phyloP scores from a whole-genome alignment of 345 rosid genomes.

The Pugionium dolabratum region DNA sequence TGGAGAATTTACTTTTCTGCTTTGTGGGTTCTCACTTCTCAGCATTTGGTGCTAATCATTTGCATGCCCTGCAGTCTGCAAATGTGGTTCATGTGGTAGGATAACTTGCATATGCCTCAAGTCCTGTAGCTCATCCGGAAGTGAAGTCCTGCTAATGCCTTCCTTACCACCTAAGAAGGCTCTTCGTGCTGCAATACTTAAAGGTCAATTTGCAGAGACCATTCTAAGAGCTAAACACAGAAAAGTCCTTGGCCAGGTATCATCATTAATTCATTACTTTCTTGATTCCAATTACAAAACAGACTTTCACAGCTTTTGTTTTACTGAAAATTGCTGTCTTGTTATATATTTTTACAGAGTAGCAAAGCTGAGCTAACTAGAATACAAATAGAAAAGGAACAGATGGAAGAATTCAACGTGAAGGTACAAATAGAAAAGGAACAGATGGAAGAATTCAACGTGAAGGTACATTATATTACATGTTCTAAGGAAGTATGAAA shows the following conservation, averaged over 20 bases:
- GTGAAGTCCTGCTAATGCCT: constrained; percentile 38
- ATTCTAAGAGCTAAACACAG: constrained; percentile 69
- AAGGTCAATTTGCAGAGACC: constrained; percentile 71
- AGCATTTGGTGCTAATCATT: too few relatives aligned
- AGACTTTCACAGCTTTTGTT: constrained; percentile 4
- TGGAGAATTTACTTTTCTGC: too few relatives aligned
- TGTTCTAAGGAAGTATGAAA: background rate
- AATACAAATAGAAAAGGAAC: constrained; percentile 64
- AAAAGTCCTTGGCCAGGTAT: constrained; percentile 64
- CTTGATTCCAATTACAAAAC: constrained; percentile 2
- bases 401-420: constrained; percentile 67
- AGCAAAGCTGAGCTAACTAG: constrained; percentile 61
- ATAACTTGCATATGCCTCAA: too few relatives aligned
- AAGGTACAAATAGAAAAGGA: constrained; percentile 48
- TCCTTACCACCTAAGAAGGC: constrained; percentile 74
- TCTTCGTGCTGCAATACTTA: constrained; percentile 78
- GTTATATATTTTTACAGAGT: constrained; percentile 44
- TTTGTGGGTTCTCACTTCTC: too few relatives aligned
- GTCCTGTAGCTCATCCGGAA: too few relatives aligned
- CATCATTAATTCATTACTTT: constrained; percentile 26
- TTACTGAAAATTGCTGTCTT: background rate
- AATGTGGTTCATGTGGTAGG: too few relatives aligned
- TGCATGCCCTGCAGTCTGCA: too few relatives aligned
- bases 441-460: too few relatives aligned
- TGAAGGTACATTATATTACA: background rate